phyloP scores from a whole-genome alignment of 345 rosid species.

The Streptanthus diversifolius region DNA sequence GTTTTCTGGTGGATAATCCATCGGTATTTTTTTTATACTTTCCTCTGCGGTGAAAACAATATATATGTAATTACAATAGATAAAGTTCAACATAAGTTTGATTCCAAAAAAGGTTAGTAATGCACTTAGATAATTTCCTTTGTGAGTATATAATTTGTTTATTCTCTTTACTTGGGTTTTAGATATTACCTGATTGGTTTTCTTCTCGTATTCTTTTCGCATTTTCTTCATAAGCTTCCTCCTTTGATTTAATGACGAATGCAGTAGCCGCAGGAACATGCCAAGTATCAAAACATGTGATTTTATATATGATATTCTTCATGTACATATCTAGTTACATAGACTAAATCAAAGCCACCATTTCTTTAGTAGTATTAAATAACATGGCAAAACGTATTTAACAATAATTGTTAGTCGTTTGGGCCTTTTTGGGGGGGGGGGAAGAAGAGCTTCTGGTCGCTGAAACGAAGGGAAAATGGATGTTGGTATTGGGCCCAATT shows the following conservation, averaged over 20 bases:
- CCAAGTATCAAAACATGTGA: constrained; percentile 36
- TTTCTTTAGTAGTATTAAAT: background rate
- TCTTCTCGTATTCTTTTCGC: constrained; percentile 36
- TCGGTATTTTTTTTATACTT: background rate
- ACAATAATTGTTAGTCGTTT: background rate
- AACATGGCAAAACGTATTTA: background rate
- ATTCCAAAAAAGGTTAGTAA: background rate
- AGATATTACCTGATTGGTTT: background rate
- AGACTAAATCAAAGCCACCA: background rate
- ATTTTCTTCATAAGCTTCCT: constrained; percentile 37
- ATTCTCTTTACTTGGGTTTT: constrained; percentile 31
- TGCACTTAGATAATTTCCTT: background rate
- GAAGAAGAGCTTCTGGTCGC: background rate
- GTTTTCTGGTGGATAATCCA: background rate
- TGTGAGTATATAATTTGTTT: background rate
- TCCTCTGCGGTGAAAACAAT: background rate
- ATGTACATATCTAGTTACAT: constrained; percentile 6
- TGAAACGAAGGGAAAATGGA: background rate
- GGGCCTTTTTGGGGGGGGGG: background rate
- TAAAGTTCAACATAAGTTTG: background rate
- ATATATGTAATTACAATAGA: background rate
- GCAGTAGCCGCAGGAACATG: constrained; percentile 54
- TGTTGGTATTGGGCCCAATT: background rate
- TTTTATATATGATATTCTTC: constrained; percentile 27
- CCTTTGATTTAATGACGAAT: constrained; percentile 40